Conservation (phyloP, 2,329 filamentous ascomycete species). For the Davidsoniella australis region DNA sequence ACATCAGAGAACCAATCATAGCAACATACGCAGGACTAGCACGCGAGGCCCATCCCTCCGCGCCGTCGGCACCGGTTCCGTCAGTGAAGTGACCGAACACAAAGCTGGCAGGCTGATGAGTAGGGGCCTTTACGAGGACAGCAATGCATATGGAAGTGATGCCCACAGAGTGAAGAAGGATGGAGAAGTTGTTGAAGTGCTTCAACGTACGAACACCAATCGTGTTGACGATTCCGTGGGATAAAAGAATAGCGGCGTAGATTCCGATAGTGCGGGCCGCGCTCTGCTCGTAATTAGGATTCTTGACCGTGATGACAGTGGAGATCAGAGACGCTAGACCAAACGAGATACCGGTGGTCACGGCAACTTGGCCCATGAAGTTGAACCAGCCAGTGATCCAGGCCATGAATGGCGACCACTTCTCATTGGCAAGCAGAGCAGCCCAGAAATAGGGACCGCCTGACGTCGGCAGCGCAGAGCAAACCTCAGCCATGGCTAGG, state of each 20-base stretch:
- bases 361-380: constrained; percentile 25
- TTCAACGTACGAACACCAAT: constrained; percentile 38
- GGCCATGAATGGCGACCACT: constrained; percentile 12
- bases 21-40: constrained; percentile 38
- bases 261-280: constrained; percentile 34
- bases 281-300: constrained; percentile 18
- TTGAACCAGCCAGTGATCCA: constrained; percentile 26
- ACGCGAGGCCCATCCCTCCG: constrained; percentile 33
- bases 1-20: constrained; percentile 34
- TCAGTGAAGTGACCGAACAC: constrained; percentile 38
- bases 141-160: constrained; percentile 35
- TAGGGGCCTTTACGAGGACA: constrained; percentile 39
- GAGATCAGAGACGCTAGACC: constrained; percentile 24
- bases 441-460: constrained; percentile 46
- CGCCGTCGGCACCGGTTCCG: constrained; percentile 29
- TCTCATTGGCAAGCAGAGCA: constrained; percentile 33
- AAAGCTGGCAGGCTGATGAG: constrained; percentile 34
- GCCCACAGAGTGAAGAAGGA: constrained; percentile 36
- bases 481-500: constrained; percentile 40
- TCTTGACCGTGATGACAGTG: constrained; percentile 22
- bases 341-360: constrained; percentile 26
- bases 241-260: constrained; percentile 37
- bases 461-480: constrained; percentile 39
- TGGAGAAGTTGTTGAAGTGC: constrained; percentile 39
- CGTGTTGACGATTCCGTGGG: constrained; percentile 37